A percentile compares a stretch with the other conserved stretches of the same genome.
Conservation (phyloP, 176 grass and related monocot species). For the Areca catechu region DNA sequence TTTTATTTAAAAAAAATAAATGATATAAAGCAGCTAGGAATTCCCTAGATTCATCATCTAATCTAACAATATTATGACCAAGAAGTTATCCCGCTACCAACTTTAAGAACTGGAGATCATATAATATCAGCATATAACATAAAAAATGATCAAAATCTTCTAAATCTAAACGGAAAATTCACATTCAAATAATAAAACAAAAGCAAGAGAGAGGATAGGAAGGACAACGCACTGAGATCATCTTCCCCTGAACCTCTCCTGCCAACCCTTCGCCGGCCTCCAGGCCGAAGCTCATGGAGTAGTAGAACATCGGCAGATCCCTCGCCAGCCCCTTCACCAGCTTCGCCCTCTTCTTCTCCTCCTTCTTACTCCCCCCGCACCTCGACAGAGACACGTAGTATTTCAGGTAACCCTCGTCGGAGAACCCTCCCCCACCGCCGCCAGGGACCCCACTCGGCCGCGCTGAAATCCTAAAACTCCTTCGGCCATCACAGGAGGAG, state of each 20-base stretch:
- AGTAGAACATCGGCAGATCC: constrained; percentile 21
- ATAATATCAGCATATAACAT: too few relatives aligned
- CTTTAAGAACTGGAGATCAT: too few relatives aligned
- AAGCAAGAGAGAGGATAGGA: not conserved
- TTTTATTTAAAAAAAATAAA: too few relatives aligned
- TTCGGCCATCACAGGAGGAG: too few relatives aligned
- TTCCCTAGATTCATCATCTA: too few relatives aligned
- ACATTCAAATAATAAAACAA: not conserved
- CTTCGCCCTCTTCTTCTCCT: constrained; percentile 34
- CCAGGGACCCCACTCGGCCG: too few relatives aligned
- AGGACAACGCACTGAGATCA: constrained; percentile 24
- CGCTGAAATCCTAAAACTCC: too few relatives aligned
- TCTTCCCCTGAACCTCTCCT: constrained; percentile 17
- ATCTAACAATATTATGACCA: too few relatives aligned
- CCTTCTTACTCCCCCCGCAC: constrained; percentile 11
- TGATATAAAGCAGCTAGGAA: too few relatives aligned
- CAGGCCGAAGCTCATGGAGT: constrained; percentile 11
- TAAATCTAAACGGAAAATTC: constrained; percentile 5
- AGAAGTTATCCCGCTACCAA: too few relatives aligned
- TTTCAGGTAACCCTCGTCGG: constrained; percentile 22
- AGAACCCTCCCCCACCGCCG: not conserved
- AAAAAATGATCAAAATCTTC: too few relatives aligned
- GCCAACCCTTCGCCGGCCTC: constrained; percentile 2
- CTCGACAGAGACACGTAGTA: constrained; percentile 20
- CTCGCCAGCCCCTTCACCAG: constrained; percentile 31